phyloP scores from a whole-genome alignment of 2,329 filamentous ascomycete genomes.

The Verticillium nonalfalfae region DNA sequence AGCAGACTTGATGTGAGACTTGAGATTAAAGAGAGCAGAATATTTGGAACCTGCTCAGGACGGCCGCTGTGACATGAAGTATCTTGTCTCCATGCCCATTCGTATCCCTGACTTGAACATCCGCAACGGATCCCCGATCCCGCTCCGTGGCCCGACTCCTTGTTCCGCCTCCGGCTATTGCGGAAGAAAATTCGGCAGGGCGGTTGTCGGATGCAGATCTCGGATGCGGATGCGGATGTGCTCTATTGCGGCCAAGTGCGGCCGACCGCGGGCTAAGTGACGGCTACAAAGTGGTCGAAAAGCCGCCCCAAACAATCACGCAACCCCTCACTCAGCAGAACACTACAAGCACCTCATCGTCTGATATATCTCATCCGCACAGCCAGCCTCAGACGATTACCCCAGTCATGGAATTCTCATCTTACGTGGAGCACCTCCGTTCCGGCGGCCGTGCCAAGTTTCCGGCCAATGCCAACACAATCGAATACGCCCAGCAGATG shows the following conservation, averaged over 20 bases:
- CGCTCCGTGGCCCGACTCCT: background rate
- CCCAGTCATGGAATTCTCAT: constrained; percentile 26
- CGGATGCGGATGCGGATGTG: constrained; percentile 8
- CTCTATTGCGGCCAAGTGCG: constrained; percentile 4
- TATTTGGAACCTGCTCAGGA: constrained; percentile 2
- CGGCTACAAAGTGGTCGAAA: constrained; percentile 11
- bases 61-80: constrained; percentile 2
- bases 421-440: constrained; percentile 31
- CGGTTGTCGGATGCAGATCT: constrained; percentile 7
- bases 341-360: background rate
- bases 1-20: background rate
- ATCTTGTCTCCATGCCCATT: background rate
- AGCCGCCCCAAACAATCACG: background rate
- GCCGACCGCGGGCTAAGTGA: constrained; percentile 3
- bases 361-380: background rate
- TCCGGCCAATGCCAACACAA: constrained; percentile 36
- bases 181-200: constrained; percentile 5
- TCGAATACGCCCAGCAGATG: constrained; percentile 43
- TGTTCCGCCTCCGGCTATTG: constrained; percentile 6
- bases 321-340: background rate
- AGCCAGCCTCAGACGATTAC: constrained; percentile 2
- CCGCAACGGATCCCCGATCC: background rate
- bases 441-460: constrained; percentile 35
- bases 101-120: background rate
- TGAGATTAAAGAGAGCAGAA: background rate